These are phyloP conservation scores for Amauroascus niger DNA, from an alignment of 2,329 filamentous ascomycete genomes.

Conservation along the genomic window DNA sequence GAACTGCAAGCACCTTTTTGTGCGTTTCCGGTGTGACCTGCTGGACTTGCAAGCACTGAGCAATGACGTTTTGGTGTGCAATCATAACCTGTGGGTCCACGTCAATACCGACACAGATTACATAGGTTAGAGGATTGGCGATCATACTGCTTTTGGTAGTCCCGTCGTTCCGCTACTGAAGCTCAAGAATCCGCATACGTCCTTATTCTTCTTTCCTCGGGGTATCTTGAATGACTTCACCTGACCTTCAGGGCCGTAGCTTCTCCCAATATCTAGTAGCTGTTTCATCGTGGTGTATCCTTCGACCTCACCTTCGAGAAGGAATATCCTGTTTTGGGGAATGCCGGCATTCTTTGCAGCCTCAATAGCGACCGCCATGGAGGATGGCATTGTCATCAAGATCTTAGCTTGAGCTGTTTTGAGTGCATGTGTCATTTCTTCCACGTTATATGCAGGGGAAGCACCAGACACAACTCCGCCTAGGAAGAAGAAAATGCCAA, in stretches of 20 bases:
- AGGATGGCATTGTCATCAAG: constrained; percentile 48
- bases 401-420: constrained; percentile 49
- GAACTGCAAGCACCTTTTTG: constrained; percentile 46
- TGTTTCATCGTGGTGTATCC: constrained; percentile 40
- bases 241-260: constrained; percentile 36
- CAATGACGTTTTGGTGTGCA: constrained; percentile 46
- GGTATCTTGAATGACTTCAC: constrained; percentile 43
- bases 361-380: constrained; percentile 46
- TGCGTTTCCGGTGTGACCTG: constrained; percentile 44
- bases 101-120: not conserved
- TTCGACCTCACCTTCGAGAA: constrained; percentile 46
- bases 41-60: constrained; percentile 52
- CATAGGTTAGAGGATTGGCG: not conserved
- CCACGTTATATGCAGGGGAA: constrained; percentile 55
- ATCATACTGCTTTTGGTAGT: constrained; percentile 38
- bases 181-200: constrained; percentile 46
- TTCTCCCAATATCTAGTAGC: constrained; percentile 27
- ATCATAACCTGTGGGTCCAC: constrained; percentile 41
- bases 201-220: constrained; percentile 46
- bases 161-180: constrained; percentile 45
- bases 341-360: constrained; percentile 49
- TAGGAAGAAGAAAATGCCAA: not conserved
- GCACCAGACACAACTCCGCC: constrained; percentile 51
- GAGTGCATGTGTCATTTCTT: constrained; percentile 59
- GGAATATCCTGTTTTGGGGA: constrained; percentile 43